Evolutionary conservation across 306 rosid species (phyloP).

Genomic region (Cicer judaicum): DNA sequence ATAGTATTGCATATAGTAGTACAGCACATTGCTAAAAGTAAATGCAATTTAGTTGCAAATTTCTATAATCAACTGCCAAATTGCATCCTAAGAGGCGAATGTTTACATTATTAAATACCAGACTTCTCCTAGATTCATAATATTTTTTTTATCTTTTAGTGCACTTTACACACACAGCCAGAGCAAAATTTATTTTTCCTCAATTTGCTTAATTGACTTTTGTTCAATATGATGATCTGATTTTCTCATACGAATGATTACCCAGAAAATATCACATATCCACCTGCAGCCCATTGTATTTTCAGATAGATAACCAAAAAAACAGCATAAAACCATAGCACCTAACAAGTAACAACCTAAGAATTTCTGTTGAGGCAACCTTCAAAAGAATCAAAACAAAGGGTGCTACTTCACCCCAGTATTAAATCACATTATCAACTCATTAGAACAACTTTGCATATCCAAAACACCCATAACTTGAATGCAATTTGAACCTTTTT

Average conservation of each 20-base stretch:
- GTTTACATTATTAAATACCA: background rate
- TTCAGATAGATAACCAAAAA: slow-evolving; percentile 3
- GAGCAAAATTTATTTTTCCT: slow-evolving; percentile 8
- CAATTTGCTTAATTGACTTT: background rate
- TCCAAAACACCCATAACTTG: background rate
- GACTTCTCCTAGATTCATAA: background rate
- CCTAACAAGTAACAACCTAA: background rate
- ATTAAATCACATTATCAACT: slow-evolving; percentile 30
- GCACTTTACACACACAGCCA: slow-evolving; percentile 11
- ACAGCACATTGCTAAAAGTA: background rate
- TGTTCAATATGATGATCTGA: background rate
- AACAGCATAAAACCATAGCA: background rate
- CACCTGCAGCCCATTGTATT: background rate
- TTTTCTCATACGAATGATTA: background rate
- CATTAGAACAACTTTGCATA: slow-evolving; percentile 17
- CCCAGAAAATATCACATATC: background rate
- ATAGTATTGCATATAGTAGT: too few species aligned
- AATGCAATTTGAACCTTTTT: slow-evolving; percentile 8
- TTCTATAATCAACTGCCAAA: background rate
- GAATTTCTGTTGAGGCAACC: background rate
- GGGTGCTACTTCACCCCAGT: slow-evolving; percentile 6
- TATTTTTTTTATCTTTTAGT: background rate
- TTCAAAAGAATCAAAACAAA: slow-evolving; percentile 13
- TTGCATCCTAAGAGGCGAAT: background rate
- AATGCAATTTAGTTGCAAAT: slow-evolving; percentile 15